These are phyloP conservation scores for Suhomyces xylopsoci DNA, from an alignment of 805 yeast species.

Conservation along the genomic window DNA sequence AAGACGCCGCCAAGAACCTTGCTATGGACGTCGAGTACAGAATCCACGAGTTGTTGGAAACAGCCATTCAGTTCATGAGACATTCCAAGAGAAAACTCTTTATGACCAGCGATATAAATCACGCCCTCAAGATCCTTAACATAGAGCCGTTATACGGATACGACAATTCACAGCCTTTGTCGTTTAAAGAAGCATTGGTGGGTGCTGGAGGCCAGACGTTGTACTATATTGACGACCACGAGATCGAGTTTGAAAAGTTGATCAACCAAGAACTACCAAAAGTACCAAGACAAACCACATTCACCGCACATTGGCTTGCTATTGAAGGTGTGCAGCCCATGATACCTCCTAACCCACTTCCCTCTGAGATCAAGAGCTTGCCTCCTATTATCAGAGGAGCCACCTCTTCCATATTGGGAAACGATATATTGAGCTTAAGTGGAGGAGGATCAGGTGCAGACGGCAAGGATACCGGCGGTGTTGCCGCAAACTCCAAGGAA, in stretches of 20 bases:
- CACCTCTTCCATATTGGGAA: slow-evolving; percentile 46
- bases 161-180: slow-evolving; percentile 64
- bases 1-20: slow-evolving; percentile 87
- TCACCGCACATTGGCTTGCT: slow-evolving; percentile 96
- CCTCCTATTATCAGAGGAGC: slow-evolving; percentile 85
- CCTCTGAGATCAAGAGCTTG: slow-evolving; percentile 70
- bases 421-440: slow-evolving; percentile 31
- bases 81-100: slow-evolving; percentile 83
- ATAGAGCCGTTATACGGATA: slow-evolving; percentile 94
- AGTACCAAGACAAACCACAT: slow-evolving; percentile 88
- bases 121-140: slow-evolving; percentile 80
- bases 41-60: slow-evolving; percentile 91
- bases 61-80: slow-evolving; percentile 93
- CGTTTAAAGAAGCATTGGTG: slow-evolving; percentile 82
- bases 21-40: slow-evolving; percentile 99
- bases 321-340: slow-evolving; percentile 98
- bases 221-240: slow-evolving; percentile 89
- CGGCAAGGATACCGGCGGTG: slow-evolving; percentile 45
- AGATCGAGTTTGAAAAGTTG: slow-evolving; percentile 88
- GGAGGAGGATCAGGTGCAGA: slow-evolving; percentile 24
- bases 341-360: slow-evolving; percentile 92
- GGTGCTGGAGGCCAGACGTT: slow-evolving; percentile 87
- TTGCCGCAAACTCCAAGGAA: slow-evolving; percentile 11
- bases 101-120: slow-evolving; percentile 75
- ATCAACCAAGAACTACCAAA: slow-evolving; percentile 93